A percentile compares a stretch with the other conserved stretches of the same genome.
These are phyloP conservation scores for Pelargonium exstipulatum DNA, from an alignment of 441 rosid species.

Conservation along the genomic window DNA sequence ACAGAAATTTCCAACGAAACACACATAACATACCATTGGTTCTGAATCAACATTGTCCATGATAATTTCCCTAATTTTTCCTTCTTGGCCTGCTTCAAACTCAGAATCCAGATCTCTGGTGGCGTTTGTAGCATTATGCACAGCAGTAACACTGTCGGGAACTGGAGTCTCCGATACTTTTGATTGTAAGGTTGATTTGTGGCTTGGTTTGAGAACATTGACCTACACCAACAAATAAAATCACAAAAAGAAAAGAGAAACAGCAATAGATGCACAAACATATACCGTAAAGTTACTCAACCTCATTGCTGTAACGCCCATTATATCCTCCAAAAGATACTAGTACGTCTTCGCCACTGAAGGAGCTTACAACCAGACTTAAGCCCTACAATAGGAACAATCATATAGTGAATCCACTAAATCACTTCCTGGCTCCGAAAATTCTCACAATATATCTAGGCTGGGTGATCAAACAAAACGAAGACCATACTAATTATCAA, in stretches of 20 bases:
- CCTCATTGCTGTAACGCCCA: conserved; percentile 89
- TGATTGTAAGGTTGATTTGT: conserved; percentile 75
- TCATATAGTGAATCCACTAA: background rate
- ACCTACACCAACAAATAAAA: conserved; percentile 40
- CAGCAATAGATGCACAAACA: conserved; percentile 15
- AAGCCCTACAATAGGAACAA: conserved; percentile 52
- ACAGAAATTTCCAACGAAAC: background rate
- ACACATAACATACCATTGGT: conserved; percentile 40
- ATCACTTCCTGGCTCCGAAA: conserved; percentile 2
- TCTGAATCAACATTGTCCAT: conserved; percentile 61
- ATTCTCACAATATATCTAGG: background rate
- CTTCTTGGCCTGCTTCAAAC: conserved; percentile 66
- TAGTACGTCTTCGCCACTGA: conserved; percentile 71
- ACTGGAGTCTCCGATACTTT: conserved; percentile 47
- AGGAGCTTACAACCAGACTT: conserved; percentile 73
- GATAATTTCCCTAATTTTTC: conserved; percentile 76
- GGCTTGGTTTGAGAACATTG: conserved; percentile 91
- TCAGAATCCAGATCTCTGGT: conserved; percentile 85
- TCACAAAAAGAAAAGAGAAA: conserved; percentile 18
- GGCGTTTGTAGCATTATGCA: conserved; percentile 54
- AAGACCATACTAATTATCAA: background rate
- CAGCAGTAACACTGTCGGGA: conserved; percentile 76
- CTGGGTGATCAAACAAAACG: background rate
- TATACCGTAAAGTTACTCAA: conserved; percentile 25
- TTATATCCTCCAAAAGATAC: conserved; percentile 91